Evolutionary conservation across 768 basidiomycete species (phyloP).

Genomic region (Rickenella mellea): DNA sequence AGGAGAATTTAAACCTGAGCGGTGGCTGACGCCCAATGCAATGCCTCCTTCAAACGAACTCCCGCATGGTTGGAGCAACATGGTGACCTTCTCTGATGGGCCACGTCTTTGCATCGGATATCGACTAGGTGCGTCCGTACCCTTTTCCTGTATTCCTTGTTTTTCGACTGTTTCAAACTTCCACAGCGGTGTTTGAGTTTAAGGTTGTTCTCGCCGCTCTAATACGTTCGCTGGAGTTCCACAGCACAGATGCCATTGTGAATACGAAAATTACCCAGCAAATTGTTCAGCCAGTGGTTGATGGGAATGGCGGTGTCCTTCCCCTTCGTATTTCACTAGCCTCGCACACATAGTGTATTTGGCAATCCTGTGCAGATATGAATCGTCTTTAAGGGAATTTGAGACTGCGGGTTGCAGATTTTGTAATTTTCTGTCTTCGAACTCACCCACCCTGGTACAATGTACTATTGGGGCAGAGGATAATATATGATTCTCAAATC

Average conservation of each 20-base stretch:
- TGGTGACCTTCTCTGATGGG: conserved; percentile 32
- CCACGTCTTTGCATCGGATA: conserved; percentile 33
- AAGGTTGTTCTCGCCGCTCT: conserved; percentile 29
- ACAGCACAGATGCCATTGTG: conserved; percentile 23
- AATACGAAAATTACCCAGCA: conserved; percentile 22
- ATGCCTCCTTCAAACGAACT: too few species aligned
- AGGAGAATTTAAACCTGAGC: conserved; percentile 22
- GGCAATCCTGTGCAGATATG: too few species aligned
- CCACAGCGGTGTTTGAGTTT: conserved; percentile 26
- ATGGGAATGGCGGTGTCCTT: conserved; percentile 20
- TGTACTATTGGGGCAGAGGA: too few species aligned
- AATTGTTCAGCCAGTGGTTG: conserved; percentile 26
- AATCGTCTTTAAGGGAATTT: too few species aligned
- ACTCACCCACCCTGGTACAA: too few species aligned
- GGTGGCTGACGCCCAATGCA: too few species aligned
- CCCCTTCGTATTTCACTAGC: too few species aligned
- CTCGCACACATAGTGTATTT: too few species aligned
- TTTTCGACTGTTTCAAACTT: not conserved
- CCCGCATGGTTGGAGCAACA: conserved; percentile 28
- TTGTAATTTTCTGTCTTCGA: too few species aligned
- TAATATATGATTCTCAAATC: too few species aligned
- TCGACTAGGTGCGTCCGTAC: conserved; percentile 19
- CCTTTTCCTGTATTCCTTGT: too few species aligned
- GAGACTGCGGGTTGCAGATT: too few species aligned
- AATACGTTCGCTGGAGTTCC: conserved; percentile 26